Percentiles rank a stretch among this genome's conserved stretches.
Conservation (phyloP, 306 rosid species). For the Castanea sativa region DNA sequence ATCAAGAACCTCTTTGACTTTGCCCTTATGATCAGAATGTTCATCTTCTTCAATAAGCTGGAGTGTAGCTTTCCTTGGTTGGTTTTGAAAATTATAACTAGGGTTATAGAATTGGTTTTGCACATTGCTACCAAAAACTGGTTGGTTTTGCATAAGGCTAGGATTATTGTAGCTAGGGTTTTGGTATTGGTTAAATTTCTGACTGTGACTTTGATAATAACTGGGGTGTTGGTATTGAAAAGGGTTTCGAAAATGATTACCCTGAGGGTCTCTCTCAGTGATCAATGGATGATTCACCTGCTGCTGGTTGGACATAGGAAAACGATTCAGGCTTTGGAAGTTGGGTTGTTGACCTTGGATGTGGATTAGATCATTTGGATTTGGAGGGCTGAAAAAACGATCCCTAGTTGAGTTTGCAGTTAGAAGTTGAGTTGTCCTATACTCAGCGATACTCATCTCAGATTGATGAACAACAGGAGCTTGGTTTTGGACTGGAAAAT, state of each 20-base stretch:
- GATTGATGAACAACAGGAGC: neutral
- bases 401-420: slow-evolving; percentile 1
- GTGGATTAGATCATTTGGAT: neutral
- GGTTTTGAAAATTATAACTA: neutral
- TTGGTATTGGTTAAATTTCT: neutral
- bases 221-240: too few relatives aligned
- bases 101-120: neutral
- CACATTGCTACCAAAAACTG: neutral
- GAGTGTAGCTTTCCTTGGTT: neutral
- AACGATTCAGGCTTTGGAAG: neutral
- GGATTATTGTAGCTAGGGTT: neutral
- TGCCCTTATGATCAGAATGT: too few relatives aligned
- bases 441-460: slow-evolving; percentile 1
- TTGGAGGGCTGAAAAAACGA: neutral
- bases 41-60: neutral
- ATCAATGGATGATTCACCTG: neutral
- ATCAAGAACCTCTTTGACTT: too few relatives aligned
- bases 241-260: neutral
- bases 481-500: neutral
- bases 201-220: too few relatives aligned
- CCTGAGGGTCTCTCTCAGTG: neutral
- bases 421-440: slow-evolving; percentile 8
- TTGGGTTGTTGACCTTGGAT: neutral
- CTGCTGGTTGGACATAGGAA: neutral
- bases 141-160: neutral